Conservation (phyloP, 2,329 filamentous ascomycete species). For the Penicillium occitanis region DNA sequence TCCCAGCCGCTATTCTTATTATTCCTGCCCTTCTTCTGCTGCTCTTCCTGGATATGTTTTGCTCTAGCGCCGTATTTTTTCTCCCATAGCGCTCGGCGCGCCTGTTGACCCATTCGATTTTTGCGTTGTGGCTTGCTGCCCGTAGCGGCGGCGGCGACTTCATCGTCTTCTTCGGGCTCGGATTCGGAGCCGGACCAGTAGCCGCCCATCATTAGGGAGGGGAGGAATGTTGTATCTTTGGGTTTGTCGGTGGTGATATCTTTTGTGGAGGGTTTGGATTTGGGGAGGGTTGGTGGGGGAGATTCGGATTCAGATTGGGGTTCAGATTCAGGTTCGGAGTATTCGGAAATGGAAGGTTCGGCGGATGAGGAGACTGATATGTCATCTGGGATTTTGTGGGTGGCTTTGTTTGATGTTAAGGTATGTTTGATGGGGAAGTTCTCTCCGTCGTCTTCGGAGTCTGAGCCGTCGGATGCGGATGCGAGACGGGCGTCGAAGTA, state of each 20-base stretch:
- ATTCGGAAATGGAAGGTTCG: conserved; percentile 30
- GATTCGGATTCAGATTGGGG: conserved; percentile 14
- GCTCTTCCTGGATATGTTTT: conserved; percentile 53
- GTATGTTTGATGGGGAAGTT: background rate
- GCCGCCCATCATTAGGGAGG: conserved; percentile 60
- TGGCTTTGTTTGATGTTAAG: background rate
- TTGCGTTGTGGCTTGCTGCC: conserved; percentile 46
- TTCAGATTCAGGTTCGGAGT: conserved; percentile 20
- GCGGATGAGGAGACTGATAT: conserved; percentile 37
- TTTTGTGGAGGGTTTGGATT: conserved; percentile 14
- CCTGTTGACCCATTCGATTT: conserved; percentile 64
- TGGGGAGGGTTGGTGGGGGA: conserved; percentile 19
- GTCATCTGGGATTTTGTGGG: conserved; percentile 22
- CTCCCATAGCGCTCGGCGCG: conserved; percentile 61
- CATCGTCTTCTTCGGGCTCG: conserved; percentile 37
- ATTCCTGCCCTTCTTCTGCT: conserved; percentile 24
- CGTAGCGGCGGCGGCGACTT: conserved; percentile 49
- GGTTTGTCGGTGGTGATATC: conserved; percentile 26
- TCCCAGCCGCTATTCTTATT: conserved; percentile 59
- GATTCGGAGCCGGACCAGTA: conserved; percentile 64
- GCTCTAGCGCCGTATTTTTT: conserved; percentile 60
- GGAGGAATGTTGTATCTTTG: conserved; percentile 57
- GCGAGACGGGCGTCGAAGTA: conserved; percentile 40
- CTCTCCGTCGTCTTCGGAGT: conserved; percentile 27
- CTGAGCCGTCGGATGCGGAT: conserved; percentile 28